Base-by-base conservation (phyloP, 495 filamentous ascomycete species). In the Rhizodiscina lignyota region DNA sequence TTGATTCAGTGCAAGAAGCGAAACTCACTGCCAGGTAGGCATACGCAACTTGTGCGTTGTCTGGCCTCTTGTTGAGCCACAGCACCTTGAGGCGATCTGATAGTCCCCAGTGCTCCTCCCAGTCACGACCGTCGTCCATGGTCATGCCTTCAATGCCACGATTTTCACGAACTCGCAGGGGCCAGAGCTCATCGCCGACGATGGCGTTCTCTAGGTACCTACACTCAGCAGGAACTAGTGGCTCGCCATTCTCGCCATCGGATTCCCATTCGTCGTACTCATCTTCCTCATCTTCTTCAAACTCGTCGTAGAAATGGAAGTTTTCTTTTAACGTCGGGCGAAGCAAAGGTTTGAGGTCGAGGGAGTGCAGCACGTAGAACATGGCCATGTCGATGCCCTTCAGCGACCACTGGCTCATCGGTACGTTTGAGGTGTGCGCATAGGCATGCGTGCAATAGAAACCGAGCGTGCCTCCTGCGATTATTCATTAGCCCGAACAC, bases 341-440 rank as follows among this genome's bases (percentile, higher is more conserved):
- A 10, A 41, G 5, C 8, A n/a, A 1, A 2, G 37, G 23, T 28
- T 45, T 17, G 4, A 45, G 39, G 10, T 21, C 32, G 18, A 43
- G 21, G 5, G 35, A 31, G 8, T 20, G 21, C 20, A 44, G 40
- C 17, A 44, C 27, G n/a, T 37, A 22, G 27, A 37, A 45, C 8
- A 45, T 18, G 19, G 35, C 38, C 39, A 45, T 45, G 21, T 41
- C 42, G 24, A 29, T 13, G 15, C 42, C 42, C 24, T 45, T 45
- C 1, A 45, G 33, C 5, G 35, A 21, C 5, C 29, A 17, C 11
- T 18, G 13, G 5, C 29, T 19, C 16, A 30, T 29, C 20, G 30
- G 19, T 16, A 21, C 26, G 3, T 11, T 1, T 15, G 23, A 28
- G n/a, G 33, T 12, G 20, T 45, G 42, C 10, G 33, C 38, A 32